phyloP scores from a whole-genome alignment of 148 eudicot genomes.

The Tetragonia tetragonoides region DNA sequence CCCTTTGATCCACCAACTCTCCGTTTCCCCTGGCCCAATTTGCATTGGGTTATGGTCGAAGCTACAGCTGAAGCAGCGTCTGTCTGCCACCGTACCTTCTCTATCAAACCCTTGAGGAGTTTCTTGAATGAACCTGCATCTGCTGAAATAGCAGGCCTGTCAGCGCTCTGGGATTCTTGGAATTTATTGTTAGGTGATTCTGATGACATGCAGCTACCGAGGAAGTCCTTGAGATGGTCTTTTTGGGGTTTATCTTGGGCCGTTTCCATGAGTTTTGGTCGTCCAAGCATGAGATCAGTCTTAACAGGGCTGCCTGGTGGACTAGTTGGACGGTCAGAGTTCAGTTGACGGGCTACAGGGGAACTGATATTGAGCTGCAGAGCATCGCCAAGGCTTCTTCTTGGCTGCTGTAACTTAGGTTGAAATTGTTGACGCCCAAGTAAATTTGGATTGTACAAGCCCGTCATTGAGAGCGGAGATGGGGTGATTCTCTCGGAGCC shows the following conservation, averaged over 20 bases:
- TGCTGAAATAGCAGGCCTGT: constrained; percentile 36
- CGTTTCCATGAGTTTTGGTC: constrained; percentile 31
- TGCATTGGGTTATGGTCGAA: constrained; percentile 59
- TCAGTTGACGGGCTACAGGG: constrained; percentile 25
- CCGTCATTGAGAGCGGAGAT: constrained; percentile 49
- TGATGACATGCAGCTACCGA: constrained; percentile 54
- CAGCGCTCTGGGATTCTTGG: constrained; percentile 29
- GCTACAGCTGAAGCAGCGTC: constrained; percentile 87
- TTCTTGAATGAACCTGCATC: constrained; percentile 77
- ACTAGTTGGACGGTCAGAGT: constrained; percentile 16
- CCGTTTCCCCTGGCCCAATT: constrained; percentile 50
- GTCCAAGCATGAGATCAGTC: constrained; percentile 84
- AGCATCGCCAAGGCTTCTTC: constrained; percentile 39
- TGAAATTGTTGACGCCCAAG: constrained; percentile 47
- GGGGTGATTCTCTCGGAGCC: constrained; percentile 43
- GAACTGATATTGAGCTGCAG: constrained; percentile 44
- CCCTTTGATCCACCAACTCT: constrained; percentile 64
- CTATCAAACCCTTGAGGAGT: constrained; percentile 76
- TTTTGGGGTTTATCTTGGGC: constrained; percentile 23
- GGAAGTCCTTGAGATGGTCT: constrained; percentile 47
- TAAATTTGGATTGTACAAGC: constrained; percentile 58
- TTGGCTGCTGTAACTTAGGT: constrained; percentile 44
- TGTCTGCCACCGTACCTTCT: constrained; percentile 90
- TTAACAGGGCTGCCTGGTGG: constrained; percentile 72
- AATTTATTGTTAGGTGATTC: constrained; percentile 41